Base-by-base conservation (phyloP, 1,139 yeast genomes). In the Nakaseomyces sp. region DNA sequence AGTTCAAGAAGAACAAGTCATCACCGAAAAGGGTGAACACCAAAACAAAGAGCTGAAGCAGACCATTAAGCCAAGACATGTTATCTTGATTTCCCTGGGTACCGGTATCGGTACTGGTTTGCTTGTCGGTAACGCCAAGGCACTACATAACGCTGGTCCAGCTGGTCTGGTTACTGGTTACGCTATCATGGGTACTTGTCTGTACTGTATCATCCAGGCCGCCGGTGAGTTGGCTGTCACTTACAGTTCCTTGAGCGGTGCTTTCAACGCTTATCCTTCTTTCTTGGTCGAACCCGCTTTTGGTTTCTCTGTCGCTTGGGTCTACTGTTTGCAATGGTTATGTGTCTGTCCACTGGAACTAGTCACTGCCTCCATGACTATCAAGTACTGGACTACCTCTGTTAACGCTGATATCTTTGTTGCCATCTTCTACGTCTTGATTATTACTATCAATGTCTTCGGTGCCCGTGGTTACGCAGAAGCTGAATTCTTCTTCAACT, bases 61-160 rank as follows among this genome's bases (percentile, higher is more conserved):
- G 43, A 74, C 74, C 20, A 69, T 76, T 42, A 68, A 68, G 45
- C 67, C 73, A 20, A 64, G 79, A 45, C 79, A 75, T 54, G 60
- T 74, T 46, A 75, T 79, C 54, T 75, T 81, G 81, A 83, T 87
- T 50, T 85, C 94, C 32, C 71, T 86, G 42, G 95, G 93, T 16
- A 85, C 93, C 17, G 82, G 89, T 51, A 81, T 86, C 45, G 95
- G 95, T 66, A 79, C 87, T 3, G 91, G 91, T 45, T 64, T 82
- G 43, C 72, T 78, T 48, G 80, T 87, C 36, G 95, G 95, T 47
- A 74, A 83, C 19, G 95, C 93, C 41, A 66, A 71, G 15, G 76
- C 88, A 1, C 68, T 85, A 53, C 62, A 68, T 41, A 68, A 73
- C 26, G 94, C 94, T 45, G 95, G 96, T 29, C 94, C 94, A 3